Evolutionary conservation across 164 flowering plant species (phyloP), one percentile per base, ranked within the genome.

Genomic region (Dillenia suffruticosa): DNA sequence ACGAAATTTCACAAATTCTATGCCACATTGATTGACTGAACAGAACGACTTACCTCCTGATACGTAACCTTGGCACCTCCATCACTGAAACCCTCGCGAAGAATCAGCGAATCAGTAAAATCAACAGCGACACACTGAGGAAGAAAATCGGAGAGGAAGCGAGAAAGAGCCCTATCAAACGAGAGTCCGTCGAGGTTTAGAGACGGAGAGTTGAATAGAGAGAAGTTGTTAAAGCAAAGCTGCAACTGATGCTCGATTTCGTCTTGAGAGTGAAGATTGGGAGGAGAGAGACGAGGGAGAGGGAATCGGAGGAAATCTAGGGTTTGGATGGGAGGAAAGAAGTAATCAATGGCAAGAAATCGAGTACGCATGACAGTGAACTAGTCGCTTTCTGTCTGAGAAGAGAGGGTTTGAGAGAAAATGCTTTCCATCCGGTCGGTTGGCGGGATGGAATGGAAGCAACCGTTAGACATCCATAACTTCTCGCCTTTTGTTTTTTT

Each of bases 311-410:
- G 73, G 77, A 83, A 82, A 40, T 60, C 72, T 67, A 69, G 62
- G 65, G 69, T 51, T 54, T 54, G n/a, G 40, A 40, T 40, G 45
- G 77, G 59, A 61, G 76, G 32, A 44, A 52, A 16, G 79, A 76
- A 80, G 83, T 57, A 85, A 46, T 86, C 85, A 63, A 62, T 49
- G 79, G 69, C 67, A 68, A 82, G 85, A 70, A 84, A 86, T 32
- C 89, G 91, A 77, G 89, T 83, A 61, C 89, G 80, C 95, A 90
- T 90, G 59, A 48, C 56, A n/a, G 0, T 13, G 12, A 26, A 9
- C 13, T 32, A 7, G 40, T 32, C 5, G 40, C 40, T 32, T 32
- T 32, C 40, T 5, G 40, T 32, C 6, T 32, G 40, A 32, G 40
- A 32, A 32, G 40, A 26, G 32, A 32, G 40, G 40, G 6, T 32